phyloP scores from a whole-genome alignment of 805 yeast species.

The Jamesozyma spencerorum region DNA sequence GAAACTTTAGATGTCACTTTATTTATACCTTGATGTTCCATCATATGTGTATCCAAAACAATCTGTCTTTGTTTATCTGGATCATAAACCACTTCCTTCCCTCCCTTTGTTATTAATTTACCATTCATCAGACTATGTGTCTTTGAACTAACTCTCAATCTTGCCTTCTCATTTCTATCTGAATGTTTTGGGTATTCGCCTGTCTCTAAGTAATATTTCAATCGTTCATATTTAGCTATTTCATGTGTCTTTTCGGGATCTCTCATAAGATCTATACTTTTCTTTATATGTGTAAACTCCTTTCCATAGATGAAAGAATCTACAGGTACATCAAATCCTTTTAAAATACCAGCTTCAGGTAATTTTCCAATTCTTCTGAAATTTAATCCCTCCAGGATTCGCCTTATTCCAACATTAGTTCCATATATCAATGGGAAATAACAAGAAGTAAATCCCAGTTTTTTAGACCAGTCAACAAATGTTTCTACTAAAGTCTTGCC shows the following conservation, averaged over 20 bases:
- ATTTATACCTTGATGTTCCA: conserved; percentile 80
- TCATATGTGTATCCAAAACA: conserved; percentile 58
- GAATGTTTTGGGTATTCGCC: conserved; percentile 81
- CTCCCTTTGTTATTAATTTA: conserved; percentile 60
- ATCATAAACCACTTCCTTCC: conserved; percentile 74
- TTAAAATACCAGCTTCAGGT: conserved; percentile 80
- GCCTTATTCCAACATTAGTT: conserved; percentile 73
- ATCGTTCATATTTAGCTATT: conserved; percentile 56
- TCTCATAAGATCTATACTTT: conserved; percentile 23
- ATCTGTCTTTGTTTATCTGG: conserved; percentile 66
- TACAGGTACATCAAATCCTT: conserved; percentile 75
- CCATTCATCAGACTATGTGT: conserved; percentile 68
- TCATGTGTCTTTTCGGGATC: conserved; percentile 22
- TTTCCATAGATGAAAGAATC: conserved; percentile 82
- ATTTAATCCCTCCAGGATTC: conserved; percentile 65
- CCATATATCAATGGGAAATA: conserved; percentile 83
- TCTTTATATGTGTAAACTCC: conserved; percentile 48
- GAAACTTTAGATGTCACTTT: conserved; percentile 71
- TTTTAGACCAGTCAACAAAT: conserved; percentile 83
- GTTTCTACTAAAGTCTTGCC: conserved; percentile 81
- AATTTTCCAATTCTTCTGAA: conserved; percentile 74
- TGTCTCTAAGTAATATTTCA: conserved; percentile 67
- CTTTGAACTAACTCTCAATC: conserved; percentile 64
- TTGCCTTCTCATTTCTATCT: conserved; percentile 77
- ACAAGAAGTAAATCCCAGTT: conserved; percentile 76